Percentiles rank a stretch among this genome's conserved stretches.
Conservation (phyloP, 2,329 filamentous ascomycete species). For the Penicillium hordei region DNA sequence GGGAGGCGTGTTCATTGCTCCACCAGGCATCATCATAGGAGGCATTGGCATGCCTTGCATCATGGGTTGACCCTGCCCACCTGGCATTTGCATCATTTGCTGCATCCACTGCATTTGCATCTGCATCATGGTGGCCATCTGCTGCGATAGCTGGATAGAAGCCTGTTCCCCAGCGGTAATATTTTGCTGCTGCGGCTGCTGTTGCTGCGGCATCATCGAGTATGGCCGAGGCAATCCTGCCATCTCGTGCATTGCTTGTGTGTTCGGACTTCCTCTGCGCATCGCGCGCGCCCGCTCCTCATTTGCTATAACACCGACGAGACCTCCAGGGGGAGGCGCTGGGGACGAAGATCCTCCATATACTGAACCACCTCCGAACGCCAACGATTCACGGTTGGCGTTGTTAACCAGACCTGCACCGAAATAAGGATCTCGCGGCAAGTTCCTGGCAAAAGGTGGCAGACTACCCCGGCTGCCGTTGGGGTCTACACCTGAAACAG, state of each 20-base stretch:
- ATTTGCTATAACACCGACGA: slow-evolving; percentile 83
- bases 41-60: slow-evolving; percentile 29
- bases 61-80: slow-evolving; percentile 34
- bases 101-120: slow-evolving; percentile 97
- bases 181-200: slow-evolving; percentile 24
- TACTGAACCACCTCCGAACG: slow-evolving; percentile 61
- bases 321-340: slow-evolving; percentile 65
- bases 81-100: slow-evolving; percentile 64
- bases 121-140: slow-evolving; percentile 85
- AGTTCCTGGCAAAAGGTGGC: slow-evolving; percentile 76
- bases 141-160: slow-evolving; percentile 76
- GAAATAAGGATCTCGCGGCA: slow-evolving; percentile 82
- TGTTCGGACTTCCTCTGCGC: slow-evolving; percentile 73
- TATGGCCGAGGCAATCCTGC: slow-evolving; percentile 38
- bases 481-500: slow-evolving; percentile 55
- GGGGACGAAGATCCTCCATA: slow-evolving; percentile 41
- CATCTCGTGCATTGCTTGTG: slow-evolving; percentile 52
- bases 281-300: slow-evolving; percentile 78
- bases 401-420: slow-evolving; percentile 74
- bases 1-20: slow-evolving; percentile 8
- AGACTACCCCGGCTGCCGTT: slow-evolving; percentile 54
- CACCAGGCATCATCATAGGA: slow-evolving; percentile 17
- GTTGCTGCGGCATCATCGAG: slow-evolving; percentile 36
- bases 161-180: slow-evolving; percentile 66
- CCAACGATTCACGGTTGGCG: slow-evolving; percentile 70